Conservation (phyloP, 2,329 filamentous ascomycete species). For the Hymenoscyphus salicellus region DNA sequence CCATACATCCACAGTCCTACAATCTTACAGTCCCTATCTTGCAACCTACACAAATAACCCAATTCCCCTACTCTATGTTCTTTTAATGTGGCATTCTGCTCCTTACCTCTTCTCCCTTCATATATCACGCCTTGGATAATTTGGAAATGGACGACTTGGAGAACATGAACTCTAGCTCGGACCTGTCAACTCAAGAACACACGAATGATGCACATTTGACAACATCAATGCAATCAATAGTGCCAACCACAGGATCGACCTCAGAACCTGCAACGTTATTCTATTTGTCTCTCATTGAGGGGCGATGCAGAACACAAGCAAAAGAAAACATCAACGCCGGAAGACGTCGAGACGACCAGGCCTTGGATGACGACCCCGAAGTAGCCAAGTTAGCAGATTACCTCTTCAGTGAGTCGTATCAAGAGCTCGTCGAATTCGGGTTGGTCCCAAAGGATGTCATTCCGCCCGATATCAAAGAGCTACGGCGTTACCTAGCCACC, state of each 20-base stretch:
- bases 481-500: slow-evolving; percentile 26
- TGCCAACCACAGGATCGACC: background rate
- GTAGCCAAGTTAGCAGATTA: slow-evolving; percentile 24
- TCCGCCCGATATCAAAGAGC: slow-evolving; percentile 17
- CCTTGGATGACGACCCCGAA: slow-evolving; percentile 30
- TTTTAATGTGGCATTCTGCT: background rate
- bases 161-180: background rate
- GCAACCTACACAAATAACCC: background rate
- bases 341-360: slow-evolving; percentile 22
- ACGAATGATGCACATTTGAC: background rate
- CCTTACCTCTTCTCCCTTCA: background rate
- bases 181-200: background rate
- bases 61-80: background rate
- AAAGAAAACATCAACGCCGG: slow-evolving; percentile 24
- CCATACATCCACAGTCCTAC: too few relatives aligned
- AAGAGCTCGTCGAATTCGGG: slow-evolving; percentile 26
- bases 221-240: background rate
- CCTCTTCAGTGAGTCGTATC: slow-evolving; percentile 27
- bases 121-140: background rate
- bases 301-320: slow-evolving; percentile 32
- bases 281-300: slow-evolving; percentile 35
- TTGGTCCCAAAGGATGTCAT: slow-evolving; percentile 30
- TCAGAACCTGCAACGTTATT: slow-evolving; percentile 13
- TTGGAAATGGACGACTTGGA: background rate
- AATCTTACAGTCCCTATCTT: background rate